A percentile compares a stretch with the other conserved stretches of the same genome.
Evolutionary conservation across 306 rosid genomes (phyloP).

Genomic region (Aeschynomene evenia): DNA sequence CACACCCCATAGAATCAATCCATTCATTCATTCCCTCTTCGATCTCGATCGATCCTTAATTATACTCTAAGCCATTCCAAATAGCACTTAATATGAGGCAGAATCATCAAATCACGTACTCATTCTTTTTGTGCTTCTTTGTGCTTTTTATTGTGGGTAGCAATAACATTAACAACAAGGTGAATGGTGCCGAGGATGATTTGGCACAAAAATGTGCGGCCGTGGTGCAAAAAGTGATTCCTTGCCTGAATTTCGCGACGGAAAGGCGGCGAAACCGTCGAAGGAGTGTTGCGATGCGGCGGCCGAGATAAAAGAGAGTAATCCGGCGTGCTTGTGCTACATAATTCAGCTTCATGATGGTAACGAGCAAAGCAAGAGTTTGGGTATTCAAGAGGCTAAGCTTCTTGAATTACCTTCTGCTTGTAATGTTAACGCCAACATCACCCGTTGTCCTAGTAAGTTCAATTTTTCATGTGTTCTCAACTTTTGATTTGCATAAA

Average conservation of each 20-base stretch:
- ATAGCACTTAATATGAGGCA: slow-evolving; percentile 15
- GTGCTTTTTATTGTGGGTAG: neutral
- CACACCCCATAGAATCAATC: too few species aligned
- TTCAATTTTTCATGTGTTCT: neutral
- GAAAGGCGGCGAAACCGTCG: slow-evolving; percentile 48
- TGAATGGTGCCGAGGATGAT: slow-evolving; percentile 11
- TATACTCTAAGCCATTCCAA: neutral
- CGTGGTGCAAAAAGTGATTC: slow-evolving; percentile 45
- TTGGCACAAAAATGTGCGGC: slow-evolving; percentile 38
- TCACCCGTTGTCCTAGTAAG: slow-evolving; percentile 71
- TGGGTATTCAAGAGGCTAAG: slow-evolving; percentile 65
- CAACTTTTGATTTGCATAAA: too few species aligned
- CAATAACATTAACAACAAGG: too few species aligned
- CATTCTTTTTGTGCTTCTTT: neutral
- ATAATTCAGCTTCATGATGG: slow-evolving; percentile 65
- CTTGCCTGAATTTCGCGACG: slow-evolving; percentile 62
- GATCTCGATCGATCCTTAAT: too few species aligned
- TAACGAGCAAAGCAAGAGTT: slow-evolving; percentile 35
- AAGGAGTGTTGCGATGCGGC: slow-evolving; percentile 65
- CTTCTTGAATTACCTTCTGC: slow-evolving; percentile 72
- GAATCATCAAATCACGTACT: neutral
- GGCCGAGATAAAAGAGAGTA: slow-evolving; percentile 38
- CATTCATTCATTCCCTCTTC: too few species aligned
- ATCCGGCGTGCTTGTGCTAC: slow-evolving; percentile 77
- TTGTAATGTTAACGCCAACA: slow-evolving; percentile 59